A percentile compares a stretch with the other conserved stretches of the same genome.
Conservation (phyloP, 768 basidiomycete genomes). For the Boletus subcaerulescens region DNA sequence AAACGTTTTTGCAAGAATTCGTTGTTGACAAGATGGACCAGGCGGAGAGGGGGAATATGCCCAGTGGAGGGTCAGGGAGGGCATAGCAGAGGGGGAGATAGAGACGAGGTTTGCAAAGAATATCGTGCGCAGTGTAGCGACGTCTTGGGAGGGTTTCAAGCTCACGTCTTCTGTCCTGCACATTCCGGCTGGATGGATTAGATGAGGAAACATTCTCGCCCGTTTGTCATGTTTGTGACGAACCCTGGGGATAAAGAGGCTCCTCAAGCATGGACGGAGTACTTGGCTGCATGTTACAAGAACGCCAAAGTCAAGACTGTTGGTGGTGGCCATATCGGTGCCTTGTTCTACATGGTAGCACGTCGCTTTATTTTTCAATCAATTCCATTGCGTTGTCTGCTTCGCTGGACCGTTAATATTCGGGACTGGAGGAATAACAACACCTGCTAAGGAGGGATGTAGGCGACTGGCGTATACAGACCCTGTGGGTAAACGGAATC, state of each 20-base stretch:
- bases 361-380: no score
- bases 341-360: slow-evolving; percentile 44
- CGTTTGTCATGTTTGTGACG: slow-evolving; percentile 45
- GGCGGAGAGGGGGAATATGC: slow-evolving; percentile 32
- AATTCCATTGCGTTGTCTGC: no score
- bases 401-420: no score
- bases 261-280: slow-evolving; percentile 44
- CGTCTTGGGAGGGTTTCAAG: slow-evolving; percentile 52
- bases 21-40: slow-evolving; percentile 43
- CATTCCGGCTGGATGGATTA: slow-evolving; percentile 38
- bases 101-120: slow-evolving; percentile 41
- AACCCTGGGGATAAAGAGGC: slow-evolving; percentile 40
- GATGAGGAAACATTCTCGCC: slow-evolving; percentile 44
- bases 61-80: slow-evolving; percentile 41
- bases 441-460: no score
- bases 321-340: slow-evolving; percentile 49
- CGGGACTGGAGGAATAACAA: no score
- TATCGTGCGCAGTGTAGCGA: slow-evolving; percentile 45
- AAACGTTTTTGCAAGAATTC: slow-evolving; percentile 36
- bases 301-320: slow-evolving; percentile 40
- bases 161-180: slow-evolving; percentile 42
- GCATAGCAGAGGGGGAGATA: slow-evolving; percentile 41
- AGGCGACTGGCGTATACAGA: no score
- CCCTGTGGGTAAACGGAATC: no score
- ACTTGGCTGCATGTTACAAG: slow-evolving; percentile 46